A percentile compares a stretch with the other conserved stretches of the same genome.
These are phyloP conservation scores for Penicillium sp. DNA, from an alignment of 2,329 filamentous ascomycete species.

Conservation along the genomic window DNA sequence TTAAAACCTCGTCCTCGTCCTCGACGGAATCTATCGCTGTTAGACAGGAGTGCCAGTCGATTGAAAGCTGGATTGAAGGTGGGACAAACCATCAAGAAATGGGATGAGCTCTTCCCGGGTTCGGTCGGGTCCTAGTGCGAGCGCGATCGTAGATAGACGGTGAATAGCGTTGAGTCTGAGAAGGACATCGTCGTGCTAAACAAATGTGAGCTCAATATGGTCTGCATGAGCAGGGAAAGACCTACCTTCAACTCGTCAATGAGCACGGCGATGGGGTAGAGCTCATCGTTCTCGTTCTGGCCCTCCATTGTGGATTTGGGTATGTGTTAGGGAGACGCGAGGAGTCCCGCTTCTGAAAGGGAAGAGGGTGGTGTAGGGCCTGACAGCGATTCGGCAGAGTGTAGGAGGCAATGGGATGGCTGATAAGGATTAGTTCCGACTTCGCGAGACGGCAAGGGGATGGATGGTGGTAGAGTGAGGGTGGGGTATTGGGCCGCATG, in stretches of 20 bases:
- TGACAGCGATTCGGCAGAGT: conserved; percentile 5
- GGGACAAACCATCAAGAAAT: conserved; percentile 82
- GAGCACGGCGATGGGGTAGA: conserved; percentile 98
- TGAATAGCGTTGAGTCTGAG: conserved; percentile 97
- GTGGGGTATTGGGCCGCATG: conserved; percentile 33
- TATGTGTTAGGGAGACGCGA: conserved; percentile 22
- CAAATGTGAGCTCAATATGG: conserved; percentile 17
- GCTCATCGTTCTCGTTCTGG: conserved; percentile 88
- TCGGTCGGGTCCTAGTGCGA: conserved; percentile 88
- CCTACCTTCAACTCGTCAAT: conserved; percentile 96
- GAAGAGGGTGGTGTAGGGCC: conserved; percentile 20
- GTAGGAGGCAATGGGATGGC: conserved; percentile 1
- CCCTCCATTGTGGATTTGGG: conserved; percentile 67
- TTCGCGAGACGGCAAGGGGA: conserved; percentile 22
- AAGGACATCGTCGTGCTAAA: conserved; percentile 92
- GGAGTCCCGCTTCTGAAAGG: conserved; percentile 25
- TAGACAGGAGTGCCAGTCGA: conserved; percentile 15
- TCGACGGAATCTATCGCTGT: conserved; percentile 77
- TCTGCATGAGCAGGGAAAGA: conserved; percentile 10
- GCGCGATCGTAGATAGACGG: conserved; percentile 92
- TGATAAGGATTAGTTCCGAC: conserved; percentile 13
- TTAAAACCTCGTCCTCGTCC: conserved; percentile 96
- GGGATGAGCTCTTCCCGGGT: conserved; percentile 98
- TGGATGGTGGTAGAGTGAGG: conserved; percentile 19
- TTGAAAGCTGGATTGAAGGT: conserved; percentile 8